Evolutionary conservation across 495 filamentous ascomycete species (phyloP).

Genomic region (Penicillium chermesinum): DNA sequence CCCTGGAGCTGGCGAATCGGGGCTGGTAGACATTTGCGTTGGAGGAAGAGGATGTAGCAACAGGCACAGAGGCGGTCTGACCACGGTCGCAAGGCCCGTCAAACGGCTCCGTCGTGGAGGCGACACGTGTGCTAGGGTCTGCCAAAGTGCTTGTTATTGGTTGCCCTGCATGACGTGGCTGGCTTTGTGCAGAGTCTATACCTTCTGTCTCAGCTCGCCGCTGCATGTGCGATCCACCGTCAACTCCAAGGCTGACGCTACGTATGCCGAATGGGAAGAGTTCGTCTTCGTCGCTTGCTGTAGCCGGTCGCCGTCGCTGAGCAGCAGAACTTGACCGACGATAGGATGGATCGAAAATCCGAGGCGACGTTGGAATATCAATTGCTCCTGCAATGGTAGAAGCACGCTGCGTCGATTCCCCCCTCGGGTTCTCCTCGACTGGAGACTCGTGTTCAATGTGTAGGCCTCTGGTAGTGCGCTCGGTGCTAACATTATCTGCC

Average conservation of each 20-base stretch:
- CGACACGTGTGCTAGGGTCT: constrained; percentile 12
- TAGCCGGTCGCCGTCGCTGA: constrained; percentile 53
- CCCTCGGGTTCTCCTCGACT: constrained; percentile 32
- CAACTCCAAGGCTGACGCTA: constrained; percentile 70
- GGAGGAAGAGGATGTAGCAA: constrained; percentile 29
- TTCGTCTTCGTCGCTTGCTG: constrained; percentile 53
- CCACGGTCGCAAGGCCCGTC: constrained; percentile 36
- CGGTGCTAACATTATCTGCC: constrained; percentile 58
- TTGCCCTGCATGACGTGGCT: neutral
- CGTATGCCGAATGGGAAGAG: constrained; percentile 60
- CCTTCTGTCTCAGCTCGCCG: constrained; percentile 41
- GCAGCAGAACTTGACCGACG: constrained; percentile 75
- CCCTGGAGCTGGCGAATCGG: constrained; percentile 37
- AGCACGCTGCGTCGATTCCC: constrained; percentile 40
- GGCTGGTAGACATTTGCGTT: constrained; percentile 36
- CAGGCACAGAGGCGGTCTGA: constrained; percentile 30
- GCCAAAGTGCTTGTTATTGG: neutral
- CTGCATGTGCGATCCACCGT: constrained; percentile 57
- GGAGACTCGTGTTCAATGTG: constrained; percentile 33
- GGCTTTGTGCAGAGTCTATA: constrained; percentile 4
- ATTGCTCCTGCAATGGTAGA: constrained; percentile 60
- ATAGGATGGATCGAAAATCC: constrained; percentile 52
- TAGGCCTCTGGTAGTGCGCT: constrained; percentile 19
- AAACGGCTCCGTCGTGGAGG: constrained; percentile 32
- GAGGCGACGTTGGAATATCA: constrained; percentile 76